Evolutionary conservation across 1,139 yeast genomes (phyloP).

Genomic region (Starmera stellimalicola): DNA sequence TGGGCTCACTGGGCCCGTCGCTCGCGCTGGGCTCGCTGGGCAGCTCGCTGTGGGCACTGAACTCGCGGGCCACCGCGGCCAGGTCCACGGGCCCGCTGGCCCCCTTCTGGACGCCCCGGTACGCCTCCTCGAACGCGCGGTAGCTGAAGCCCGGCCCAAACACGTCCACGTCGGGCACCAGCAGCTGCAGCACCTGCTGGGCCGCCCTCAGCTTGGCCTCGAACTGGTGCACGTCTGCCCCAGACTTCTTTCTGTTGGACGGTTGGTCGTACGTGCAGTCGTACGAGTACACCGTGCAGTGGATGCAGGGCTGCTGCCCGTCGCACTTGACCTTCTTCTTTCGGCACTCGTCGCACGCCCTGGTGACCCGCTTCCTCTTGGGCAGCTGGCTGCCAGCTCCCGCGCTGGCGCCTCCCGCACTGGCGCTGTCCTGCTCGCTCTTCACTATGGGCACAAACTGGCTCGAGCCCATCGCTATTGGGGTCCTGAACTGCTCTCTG

Average conservation of each 20-base stretch:
- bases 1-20: neutral
- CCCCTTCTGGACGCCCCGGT: conserved; percentile 2
- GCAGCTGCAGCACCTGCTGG: conserved; percentile 28
- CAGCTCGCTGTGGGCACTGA: conserved; percentile 1
- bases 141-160: conserved; percentile 38
- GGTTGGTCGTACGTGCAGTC: conserved; percentile 72
- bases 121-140: conserved; percentile 28
- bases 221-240: conserved; percentile 26
- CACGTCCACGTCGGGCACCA: conserved; percentile 45
- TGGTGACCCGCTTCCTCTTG: conserved; percentile 73
- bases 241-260: conserved; percentile 43
- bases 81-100: conserved; percentile 5
- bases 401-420: too few species aligned
- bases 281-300: conserved; percentile 83
- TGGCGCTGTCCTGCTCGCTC: too few species aligned
- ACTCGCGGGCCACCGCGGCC: conserved; percentile 1
- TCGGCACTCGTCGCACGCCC: conserved; percentile 86
- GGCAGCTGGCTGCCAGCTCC: conserved; percentile 5
- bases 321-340: conserved; percentile 89
- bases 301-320: conserved; percentile 88
- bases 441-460: too few species aligned
- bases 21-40: neutral
- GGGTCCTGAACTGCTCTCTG: too few species aligned
- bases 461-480: too few species aligned
- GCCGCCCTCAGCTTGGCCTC: conserved; percentile 27